Conservation (phyloP, 257 asterid genomes). For the Solanum etuberosum region DNA sequence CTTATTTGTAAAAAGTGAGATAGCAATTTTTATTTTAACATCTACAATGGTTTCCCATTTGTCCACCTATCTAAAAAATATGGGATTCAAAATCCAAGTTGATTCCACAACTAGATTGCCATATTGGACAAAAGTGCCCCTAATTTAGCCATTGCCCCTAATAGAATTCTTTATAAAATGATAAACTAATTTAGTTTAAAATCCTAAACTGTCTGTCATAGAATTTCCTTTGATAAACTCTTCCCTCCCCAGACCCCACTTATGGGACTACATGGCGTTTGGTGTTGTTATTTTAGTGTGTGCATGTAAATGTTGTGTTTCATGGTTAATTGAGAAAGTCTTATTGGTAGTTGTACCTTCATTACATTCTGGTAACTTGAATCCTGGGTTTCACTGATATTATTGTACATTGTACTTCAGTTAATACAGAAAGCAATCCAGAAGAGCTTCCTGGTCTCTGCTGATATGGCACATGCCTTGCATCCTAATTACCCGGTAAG, state of each 20-base stretch:
- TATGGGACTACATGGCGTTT: neutral
- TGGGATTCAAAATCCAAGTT: neutral
- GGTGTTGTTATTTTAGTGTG: neutral
- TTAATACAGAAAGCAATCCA: constrained; percentile 67
- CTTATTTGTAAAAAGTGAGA: neutral
- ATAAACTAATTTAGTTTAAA: neutral
- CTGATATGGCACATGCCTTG: constrained; percentile 98
- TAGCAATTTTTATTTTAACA: neutral
- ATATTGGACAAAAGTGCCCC: neutral
- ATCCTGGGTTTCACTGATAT: neutral
- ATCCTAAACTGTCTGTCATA: neutral
- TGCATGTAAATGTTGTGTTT: neutral
- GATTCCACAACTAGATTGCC: neutral
- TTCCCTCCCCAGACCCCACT: neutral
- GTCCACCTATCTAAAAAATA: neutral
- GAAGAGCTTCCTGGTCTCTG: constrained; percentile 85
- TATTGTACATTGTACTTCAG: constrained; percentile 19
- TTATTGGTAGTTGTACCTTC: neutral
- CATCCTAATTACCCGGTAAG: constrained; percentile 93
- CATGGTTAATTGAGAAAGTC: neutral
- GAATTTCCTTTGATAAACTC: neutral
- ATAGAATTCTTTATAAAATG: neutral
- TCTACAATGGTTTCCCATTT: neutral
- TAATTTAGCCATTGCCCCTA: neutral
- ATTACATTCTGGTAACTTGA: neutral